Evolutionary conservation across 73 alveolate species (phyloP), one percentile per base, ranked within the genome.

Genomic region (Durusdinium trenchii): DNA sequence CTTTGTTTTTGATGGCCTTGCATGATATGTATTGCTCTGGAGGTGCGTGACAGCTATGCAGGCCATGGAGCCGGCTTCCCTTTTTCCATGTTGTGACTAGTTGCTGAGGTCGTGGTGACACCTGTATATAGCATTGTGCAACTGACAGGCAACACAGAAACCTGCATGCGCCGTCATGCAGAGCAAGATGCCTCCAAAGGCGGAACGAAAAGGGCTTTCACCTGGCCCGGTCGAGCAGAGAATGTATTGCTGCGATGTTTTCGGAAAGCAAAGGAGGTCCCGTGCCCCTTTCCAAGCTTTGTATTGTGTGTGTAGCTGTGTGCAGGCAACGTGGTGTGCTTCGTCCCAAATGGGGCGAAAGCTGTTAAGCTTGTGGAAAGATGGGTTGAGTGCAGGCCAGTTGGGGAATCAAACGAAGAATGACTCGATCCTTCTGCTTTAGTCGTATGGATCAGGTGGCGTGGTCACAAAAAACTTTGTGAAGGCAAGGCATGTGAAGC

Each of bases 161-260:
- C 98, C 16, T 91, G 98, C 98, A 91, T 91, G 98, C 98, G 98
- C 54, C 89, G 98, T 28, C 98, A 91, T 69, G 45, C 78, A 14
- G 98, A 91, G 45, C 98, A 91, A 38, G 98, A 91, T 87, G 95
- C 95, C 3, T 87, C 95, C 36, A 61, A 60, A 87, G 95, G 95
- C 87, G 4, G 40, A 2, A 71, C 2, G 69, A 57, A 16, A 12
- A 57, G 69, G 69, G 23, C 23, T 57, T 60, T 60, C 18, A 60
- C n/a, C 30, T 23, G 73, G 18, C 30, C n/a, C 73, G 18, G 30
- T 23, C 73, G 18, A 23, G n/a, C 73, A 23, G 30, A 60, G n/a
- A 32, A 2, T 60, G 30, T 60, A 32, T 32, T 2, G 73, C 12
- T 23, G 12, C 42, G 79, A 64, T 10, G 6, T 64, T 23, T 16